phyloP scores from a whole-genome alignment of 345 rosid genomes.

The Viola odorata region DNA sequence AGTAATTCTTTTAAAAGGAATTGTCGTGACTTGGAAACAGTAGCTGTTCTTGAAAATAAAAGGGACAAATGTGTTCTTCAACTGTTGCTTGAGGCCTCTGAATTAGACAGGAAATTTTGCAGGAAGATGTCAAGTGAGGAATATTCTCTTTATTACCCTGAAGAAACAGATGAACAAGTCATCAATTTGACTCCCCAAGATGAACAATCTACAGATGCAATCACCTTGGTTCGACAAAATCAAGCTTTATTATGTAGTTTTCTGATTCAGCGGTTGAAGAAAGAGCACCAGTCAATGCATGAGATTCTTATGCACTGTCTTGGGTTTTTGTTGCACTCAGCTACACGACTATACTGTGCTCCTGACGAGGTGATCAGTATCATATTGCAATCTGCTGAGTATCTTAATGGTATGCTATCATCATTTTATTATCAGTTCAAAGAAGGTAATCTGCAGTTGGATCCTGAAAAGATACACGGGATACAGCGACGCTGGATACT shows the following conservation, averaged over 20 bases:
- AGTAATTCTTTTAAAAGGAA: constrained; percentile 29
- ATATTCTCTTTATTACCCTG: constrained; percentile 27
- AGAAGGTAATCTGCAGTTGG: constrained; percentile 40
- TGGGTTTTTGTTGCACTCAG: constrained; percentile 58
- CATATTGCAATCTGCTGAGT: constrained; percentile 53
- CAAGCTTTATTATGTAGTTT: constrained; percentile 59
- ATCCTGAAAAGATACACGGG: constrained; percentile 35
- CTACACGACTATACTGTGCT: constrained; percentile 55
- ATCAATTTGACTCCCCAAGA: constrained; percentile 49
- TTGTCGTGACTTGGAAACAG: constrained; percentile 31
- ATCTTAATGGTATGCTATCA: constrained; percentile 47
- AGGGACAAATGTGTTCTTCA: constrained; percentile 71
- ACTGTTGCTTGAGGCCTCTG: constrained; percentile 68
- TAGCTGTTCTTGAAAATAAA: constrained; percentile 52
- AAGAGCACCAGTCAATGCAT: constrained; percentile 57
- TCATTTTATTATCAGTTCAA: constrained; percentile 41
- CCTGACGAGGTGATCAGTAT: constrained; percentile 57
- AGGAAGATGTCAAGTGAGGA: constrained; percentile 19
- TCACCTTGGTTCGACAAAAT: constrained; percentile 75
- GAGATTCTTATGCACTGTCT: constrained; percentile 73
- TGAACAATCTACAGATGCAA: constrained; percentile 51
- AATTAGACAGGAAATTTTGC: constrained; percentile 50
- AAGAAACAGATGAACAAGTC: constrained; percentile 40
- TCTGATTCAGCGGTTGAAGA: constrained; percentile 49
- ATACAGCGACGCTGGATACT: constrained; percentile 58